Evolutionary conservation across 305 asterid genomes (phyloP).

Genomic region (Coffea humblotiana): DNA sequence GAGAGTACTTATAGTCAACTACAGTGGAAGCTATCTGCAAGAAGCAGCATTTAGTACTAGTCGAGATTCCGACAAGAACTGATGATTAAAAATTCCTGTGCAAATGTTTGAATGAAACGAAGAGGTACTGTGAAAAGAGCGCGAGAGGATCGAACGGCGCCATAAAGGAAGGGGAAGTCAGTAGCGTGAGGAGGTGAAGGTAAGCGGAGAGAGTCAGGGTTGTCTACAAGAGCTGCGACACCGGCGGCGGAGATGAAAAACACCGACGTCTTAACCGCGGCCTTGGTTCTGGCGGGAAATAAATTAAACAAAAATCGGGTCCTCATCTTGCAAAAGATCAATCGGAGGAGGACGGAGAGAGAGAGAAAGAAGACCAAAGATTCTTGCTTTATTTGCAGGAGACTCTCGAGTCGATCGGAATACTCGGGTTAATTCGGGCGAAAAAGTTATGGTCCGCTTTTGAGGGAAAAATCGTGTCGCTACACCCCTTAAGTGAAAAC

Average conservation of each 20-base stretch:
- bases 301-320: conserved; percentile 30
- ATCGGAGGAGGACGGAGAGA: background rate
- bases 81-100: background rate
- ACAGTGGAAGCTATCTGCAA: conserved; percentile 59
- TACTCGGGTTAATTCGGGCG: no score
- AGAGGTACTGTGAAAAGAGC: conserved; percentile 56
- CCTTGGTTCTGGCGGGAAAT: conserved; percentile 36
- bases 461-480: no score
- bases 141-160: conserved; percentile 77
- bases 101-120: background rate
- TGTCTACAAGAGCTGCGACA: conserved; percentile 36
- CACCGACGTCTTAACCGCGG: conserved; percentile 33
- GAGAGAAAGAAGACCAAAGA: background rate
- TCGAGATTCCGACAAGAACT: background rate
- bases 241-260: conserved; percentile 51
- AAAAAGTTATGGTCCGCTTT: no score
- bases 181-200: conserved; percentile 16
- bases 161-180: conserved; percentile 47
- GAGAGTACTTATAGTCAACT: conserved; percentile 69
- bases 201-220: conserved; percentile 13
- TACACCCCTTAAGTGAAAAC: no score
- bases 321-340: conserved; percentile 31
- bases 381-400: background rate
- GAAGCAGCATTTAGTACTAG: background rate
- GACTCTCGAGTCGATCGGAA: no score